phyloP scores from a whole-genome alignment of 2,329 filamentous ascomycete species.

The Botrytis paeoniae region DNA sequence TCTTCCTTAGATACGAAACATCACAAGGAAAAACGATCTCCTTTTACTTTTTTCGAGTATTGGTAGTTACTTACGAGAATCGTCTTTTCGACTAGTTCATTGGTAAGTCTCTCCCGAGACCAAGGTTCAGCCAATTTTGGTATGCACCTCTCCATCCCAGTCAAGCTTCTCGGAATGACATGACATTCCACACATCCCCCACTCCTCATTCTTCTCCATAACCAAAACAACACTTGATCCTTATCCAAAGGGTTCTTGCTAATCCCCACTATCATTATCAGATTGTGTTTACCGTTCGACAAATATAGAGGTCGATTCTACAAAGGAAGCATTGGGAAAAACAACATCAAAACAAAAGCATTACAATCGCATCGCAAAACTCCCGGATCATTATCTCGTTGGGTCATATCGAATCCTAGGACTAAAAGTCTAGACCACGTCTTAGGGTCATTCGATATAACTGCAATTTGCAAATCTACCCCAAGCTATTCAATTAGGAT shows the following conservation, averaged over 20 bases:
- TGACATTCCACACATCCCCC: slow-evolving; percentile 16
- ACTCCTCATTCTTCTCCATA: slow-evolving; percentile 2
- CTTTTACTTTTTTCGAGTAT: background rate
- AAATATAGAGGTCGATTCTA: background rate
- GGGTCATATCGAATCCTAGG: background rate
- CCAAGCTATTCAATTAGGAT: background rate
- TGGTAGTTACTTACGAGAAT: background rate
- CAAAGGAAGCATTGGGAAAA: background rate
- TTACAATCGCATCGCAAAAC: background rate
- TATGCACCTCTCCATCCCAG: slow-evolving; percentile 3
- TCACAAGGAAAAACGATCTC: background rate
- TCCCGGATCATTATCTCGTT: background rate
- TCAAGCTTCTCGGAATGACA: slow-evolving; percentile 4
- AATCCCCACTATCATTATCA: slow-evolving; percentile 16
- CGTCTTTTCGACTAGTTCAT: background rate
- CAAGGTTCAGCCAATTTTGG: slow-evolving; percentile 17
- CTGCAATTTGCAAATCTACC: background rate
- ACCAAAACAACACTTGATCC: slow-evolving; percentile 15
- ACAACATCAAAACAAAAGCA: background rate
- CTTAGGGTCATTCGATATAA: background rate
- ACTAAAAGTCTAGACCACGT: background rate
- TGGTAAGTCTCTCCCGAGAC: slow-evolving; percentile 15
- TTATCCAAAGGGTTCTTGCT: slow-evolving; percentile 18
- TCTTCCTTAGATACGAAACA: background rate
- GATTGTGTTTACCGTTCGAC: slow-evolving; percentile 3